Percentiles rank a stretch among this genome's conserved stretches.
Evolutionary conservation across 257 asterid genomes (phyloP).

Genomic region (Plantago major): DNA sequence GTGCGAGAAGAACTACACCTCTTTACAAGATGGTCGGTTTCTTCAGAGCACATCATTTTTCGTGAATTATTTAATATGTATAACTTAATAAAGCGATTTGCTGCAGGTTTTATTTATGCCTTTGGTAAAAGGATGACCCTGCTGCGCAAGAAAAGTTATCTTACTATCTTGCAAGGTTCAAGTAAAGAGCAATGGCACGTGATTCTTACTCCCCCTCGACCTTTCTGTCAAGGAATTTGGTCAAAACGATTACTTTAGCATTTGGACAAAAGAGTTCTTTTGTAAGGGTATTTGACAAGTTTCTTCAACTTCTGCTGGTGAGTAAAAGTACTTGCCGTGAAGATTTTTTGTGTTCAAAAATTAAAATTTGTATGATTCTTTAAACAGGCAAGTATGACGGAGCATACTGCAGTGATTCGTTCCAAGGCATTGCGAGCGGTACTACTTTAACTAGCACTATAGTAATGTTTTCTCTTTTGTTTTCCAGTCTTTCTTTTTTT

Average conservation of each 20-base stretch:
- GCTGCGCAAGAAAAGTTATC: slow-evolving; percentile 54
- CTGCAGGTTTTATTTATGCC: slow-evolving; percentile 96
- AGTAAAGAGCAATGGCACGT: slow-evolving; percentile 63
- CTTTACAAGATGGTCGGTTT: slow-evolving; percentile 76
- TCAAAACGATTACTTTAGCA: slow-evolving; percentile 74
- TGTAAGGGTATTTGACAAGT: slow-evolving; percentile 92
- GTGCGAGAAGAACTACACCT: slow-evolving; percentile 64
- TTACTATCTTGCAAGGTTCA: slow-evolving; percentile 69
- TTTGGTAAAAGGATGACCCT: slow-evolving; percentile 96
- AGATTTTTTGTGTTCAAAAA: slow-evolving; percentile 15
- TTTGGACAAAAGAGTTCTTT: slow-evolving; percentile 89
- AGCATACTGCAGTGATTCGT: slow-evolving; percentile 93
- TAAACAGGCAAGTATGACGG: slow-evolving; percentile 86
- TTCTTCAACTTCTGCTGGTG: slow-evolving; percentile 94
- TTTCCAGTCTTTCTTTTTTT: neutral
- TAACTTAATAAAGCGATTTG: slow-evolving; percentile 15
- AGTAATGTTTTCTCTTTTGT: neutral
- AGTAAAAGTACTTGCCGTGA: slow-evolving; percentile 33
- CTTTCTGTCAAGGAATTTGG: slow-evolving; percentile 64
- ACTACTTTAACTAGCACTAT: slow-evolving; percentile 17
- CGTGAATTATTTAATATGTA: slow-evolving; percentile 14
- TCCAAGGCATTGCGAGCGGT: slow-evolving; percentile 98
- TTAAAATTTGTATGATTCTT: slow-evolving; percentile 13
- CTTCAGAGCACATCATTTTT: slow-evolving; percentile 17
- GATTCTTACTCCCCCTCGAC: slow-evolving; percentile 52